Evolutionary conservation across 495 filamentous ascomycete genomes (phyloP), one percentile per base, ranked within the genome.

Genomic region (Xylaria acuta): DNA sequence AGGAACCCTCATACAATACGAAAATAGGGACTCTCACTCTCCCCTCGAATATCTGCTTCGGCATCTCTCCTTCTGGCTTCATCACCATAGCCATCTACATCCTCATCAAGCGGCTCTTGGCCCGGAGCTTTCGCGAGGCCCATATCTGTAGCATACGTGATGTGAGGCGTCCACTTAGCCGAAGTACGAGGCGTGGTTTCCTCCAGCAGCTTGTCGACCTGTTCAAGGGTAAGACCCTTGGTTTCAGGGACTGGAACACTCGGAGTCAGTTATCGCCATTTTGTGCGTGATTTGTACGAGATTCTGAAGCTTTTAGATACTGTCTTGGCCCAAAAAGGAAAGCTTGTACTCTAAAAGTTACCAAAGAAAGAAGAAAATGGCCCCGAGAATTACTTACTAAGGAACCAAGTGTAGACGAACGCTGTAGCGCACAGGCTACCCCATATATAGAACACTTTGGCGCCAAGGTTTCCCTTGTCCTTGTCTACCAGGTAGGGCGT

Each of bases 151-250:
- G 90, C 91, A 73, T 91, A 94, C 36, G 92, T 95, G 66, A 83
- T 83, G 75, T 88, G 87, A 32, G 92, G 92, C 75, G 84, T 86
- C 93, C 93, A 95, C 76, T 87, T 88, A 79, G 84, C 78, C 65
- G 91, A 93, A 20, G 87, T 91, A 32, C 90, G 81, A n/a, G 93
- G 90, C 1, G 86, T 92, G 6, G 88, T 88, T 84, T 95, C 93
- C 80, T 94, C 93, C 86, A 97, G 88, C 93, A 95, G 94, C 82
- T 89, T 88, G 84, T 96, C 93, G 76, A 97, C 92, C 80, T 97
- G 93, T 84, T 97, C 93, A 59, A 96, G 92, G 22, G 92, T 91
- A 25, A 97, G 86, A 72, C 93, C 93, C 89, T 94, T 95, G 80
- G 93, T 95, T 87, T 95, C 93, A 64, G 91, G 91, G 56, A 96